A percentile compares a stretch with the other conserved stretches of the same genome.
Evolutionary conservation across 2,329 filamentous ascomycete species (phyloP).

Genomic region (Fusarium coffeatum): DNA sequence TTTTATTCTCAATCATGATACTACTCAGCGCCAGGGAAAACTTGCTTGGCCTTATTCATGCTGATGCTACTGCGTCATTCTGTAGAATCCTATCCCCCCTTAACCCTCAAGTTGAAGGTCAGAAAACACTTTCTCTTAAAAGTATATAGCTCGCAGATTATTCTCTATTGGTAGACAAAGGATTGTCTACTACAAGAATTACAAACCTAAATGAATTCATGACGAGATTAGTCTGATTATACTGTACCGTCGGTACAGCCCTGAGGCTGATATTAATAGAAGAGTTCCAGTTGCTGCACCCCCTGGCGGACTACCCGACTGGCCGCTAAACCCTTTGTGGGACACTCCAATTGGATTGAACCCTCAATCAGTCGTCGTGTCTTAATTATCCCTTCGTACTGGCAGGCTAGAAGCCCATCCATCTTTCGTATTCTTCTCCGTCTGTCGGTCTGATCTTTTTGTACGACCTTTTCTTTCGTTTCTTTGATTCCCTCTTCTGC

Average conservation of each 20-base stretch:
- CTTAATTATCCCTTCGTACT: constrained; percentile 43
- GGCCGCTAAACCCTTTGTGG: constrained; percentile 37
- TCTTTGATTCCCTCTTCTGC: constrained; percentile 11
- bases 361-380: constrained; percentile 46
- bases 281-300: neutral
- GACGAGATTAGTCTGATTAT: neutral
- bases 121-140: neutral
- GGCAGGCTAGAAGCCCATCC: constrained; percentile 38
- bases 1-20: neutral
- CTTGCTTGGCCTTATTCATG: neutral
- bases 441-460: constrained; percentile 31
- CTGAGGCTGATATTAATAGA: constrained; percentile 1
- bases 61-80: neutral
- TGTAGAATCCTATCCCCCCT: neutral
- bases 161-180: neutral
- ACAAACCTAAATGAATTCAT: neutral
- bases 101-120: neutral
- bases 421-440: constrained; percentile 43
- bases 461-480: constrained; percentile 27
- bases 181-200: neutral
- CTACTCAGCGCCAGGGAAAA: too few relatives aligned
- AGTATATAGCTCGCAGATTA: neutral
- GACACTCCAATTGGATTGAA: constrained; percentile 33
- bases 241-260: neutral
- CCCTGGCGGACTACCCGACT: constrained; percentile 2